A percentile compares a stretch with the other conserved stretches of the same genome.
Conservation (phyloP, 106 monocot genomes). For the Allium fistulosum region DNA sequence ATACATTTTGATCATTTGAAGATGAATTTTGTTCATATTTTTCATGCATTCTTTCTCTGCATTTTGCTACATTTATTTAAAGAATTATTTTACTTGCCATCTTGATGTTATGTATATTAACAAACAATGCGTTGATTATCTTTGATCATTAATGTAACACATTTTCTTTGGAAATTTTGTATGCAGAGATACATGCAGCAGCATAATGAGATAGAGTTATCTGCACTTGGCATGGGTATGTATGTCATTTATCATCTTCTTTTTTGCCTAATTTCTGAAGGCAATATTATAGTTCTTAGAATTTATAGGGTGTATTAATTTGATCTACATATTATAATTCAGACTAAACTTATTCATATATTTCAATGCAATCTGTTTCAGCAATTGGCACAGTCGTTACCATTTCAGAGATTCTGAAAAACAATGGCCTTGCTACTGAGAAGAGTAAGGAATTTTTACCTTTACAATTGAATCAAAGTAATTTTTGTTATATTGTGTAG, state of each 20-base stretch:
- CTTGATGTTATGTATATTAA: too few relatives aligned
- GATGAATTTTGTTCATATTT: too few relatives aligned
- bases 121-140: too few relatives aligned
- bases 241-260: not conserved
- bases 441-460: slow-evolving; percentile 24
- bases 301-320: not conserved
- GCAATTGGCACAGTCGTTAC: slow-evolving; percentile 51
- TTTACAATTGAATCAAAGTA: not conserved
- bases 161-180: not conserved
- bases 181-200: slow-evolving; percentile 22
- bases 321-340: not conserved
- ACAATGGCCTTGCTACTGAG: slow-evolving; percentile 43
- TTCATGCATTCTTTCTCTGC: too few relatives aligned
- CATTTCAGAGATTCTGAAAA: slow-evolving; percentile 50
- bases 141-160: not conserved
- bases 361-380: slow-evolving; percentile 2
- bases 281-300: not conserved
- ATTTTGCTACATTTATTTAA: too few relatives aligned
- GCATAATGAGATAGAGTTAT: slow-evolving; percentile 20
- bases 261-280: not conserved
- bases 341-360: too few relatives aligned
- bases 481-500: too few relatives aligned
- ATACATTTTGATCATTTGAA: too few relatives aligned
- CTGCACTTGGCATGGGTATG: slow-evolving; percentile 23
- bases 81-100: too few relatives aligned